phyloP scores from a whole-genome alignment of 352 stramenopile species.

The Phytophthora aleatoria region DNA sequence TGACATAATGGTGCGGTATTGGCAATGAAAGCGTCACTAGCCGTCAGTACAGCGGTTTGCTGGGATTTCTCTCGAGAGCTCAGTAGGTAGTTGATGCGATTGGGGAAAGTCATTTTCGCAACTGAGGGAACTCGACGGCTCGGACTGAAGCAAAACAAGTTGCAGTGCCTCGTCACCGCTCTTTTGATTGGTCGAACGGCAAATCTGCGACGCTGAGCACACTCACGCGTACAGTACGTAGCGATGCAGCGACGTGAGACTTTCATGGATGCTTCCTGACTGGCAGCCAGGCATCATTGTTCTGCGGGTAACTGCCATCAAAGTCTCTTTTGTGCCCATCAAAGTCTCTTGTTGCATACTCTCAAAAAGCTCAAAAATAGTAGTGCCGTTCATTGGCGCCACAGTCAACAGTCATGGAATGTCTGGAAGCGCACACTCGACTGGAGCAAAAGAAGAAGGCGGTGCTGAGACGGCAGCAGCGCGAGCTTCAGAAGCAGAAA shows the following conservation, averaged over 20 bases:
- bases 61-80: constrained; percentile 35
- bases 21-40: constrained; percentile 11
- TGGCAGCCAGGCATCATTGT: not conserved
- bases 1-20: constrained; percentile 13
- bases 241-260: constrained; percentile 11
- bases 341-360: not conserved
- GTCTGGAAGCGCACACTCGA: constrained; percentile 48
- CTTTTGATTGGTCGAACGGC: constrained; percentile 19
- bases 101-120: constrained; percentile 65
- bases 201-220: constrained; percentile 46
- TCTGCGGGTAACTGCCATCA: constrained; percentile 20
- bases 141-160: constrained; percentile 15
- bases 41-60: constrained; percentile 21
- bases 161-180: constrained; percentile 13
- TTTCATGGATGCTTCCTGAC: constrained; percentile 32
- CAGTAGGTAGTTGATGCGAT: constrained; percentile 42
- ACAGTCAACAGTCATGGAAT: constrained; percentile 38
- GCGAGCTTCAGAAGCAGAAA: constrained; percentile 44
- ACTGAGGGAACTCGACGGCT: constrained; percentile 24
- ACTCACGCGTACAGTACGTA: not conserved
- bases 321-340: constrained; percentile 12
- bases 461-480: constrained; percentile 51
- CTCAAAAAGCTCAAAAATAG: constrained; percentile 7
- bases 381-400: not conserved
- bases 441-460: constrained; percentile 55